Evolutionary conservation across 352 stramenopile genomes (phyloP), one percentile per base, ranked within the genome.

Genomic region (Phytophthora sp.): DNA sequence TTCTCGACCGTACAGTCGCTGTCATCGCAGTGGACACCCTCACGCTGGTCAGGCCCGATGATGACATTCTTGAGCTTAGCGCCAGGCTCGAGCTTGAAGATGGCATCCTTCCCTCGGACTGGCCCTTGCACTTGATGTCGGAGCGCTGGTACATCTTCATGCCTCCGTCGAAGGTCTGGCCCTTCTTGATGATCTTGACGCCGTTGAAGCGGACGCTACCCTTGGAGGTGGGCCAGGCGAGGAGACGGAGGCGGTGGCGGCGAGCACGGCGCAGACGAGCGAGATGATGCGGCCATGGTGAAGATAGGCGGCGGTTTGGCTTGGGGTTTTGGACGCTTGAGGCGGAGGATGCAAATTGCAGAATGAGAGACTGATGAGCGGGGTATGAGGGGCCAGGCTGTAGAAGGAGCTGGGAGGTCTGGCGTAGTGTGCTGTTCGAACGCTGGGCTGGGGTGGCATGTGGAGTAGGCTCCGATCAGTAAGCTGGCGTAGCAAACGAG

Each of bases 121-220:
- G 58, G 21, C 49, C 58, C 1, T 69, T 39, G 54, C 74, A 84
- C 49, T 21, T 55, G 32, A 77, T 62, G 44, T 80, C 53, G 24
- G 67, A 76, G 17, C 67, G 74, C 23, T 84, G 57, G 66, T 83
- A 87, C 24, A 66, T 87, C 66, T 84, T 71, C 63, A 77, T 76
- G 18, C 72, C 63, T 27, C 76, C 76, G 43, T 82, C 76, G 37
- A 77, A 80, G 37, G 56, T 57, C 5, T 53, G 44, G 11, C 63
- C 71, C 11, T 66, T 72, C 26, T 74, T 66, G 32, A 80, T 74
- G 49, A 74, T 43, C 24, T 73, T 63, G 6, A 72, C 54, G 32
- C 50, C 59, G 20, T 37, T 49, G 53, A 56, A 65, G 41, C 27
- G 27, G 34, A 64, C 61, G 27, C 7, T 56, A 28, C 61, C 61